Evolutionary conservation across 1,284 basidiomycete species (phyloP).

Genomic region (Marasmius oreades): DNA sequence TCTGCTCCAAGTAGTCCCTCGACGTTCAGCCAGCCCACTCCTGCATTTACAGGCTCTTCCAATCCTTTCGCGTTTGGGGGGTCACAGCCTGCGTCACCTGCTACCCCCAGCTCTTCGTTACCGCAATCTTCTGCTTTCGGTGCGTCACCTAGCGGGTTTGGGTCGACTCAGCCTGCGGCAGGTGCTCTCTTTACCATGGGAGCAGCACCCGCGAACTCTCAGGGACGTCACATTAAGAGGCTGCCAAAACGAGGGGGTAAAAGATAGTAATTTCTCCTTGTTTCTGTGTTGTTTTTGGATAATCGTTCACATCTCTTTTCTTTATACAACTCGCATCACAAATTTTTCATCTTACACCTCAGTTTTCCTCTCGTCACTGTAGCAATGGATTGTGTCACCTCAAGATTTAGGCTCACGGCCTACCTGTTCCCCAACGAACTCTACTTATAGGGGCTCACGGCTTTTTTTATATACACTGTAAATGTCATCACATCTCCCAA

Average conservation of each 20-base stretch:
- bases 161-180: constrained; percentile 24
- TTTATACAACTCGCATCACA: neutral
- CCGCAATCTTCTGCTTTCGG: constrained; percentile 23
- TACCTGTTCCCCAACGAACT: constrained; percentile 1
- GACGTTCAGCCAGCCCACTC: constrained; percentile 39
- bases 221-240: constrained; percentile 47
- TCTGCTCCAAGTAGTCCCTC: constrained; percentile 59
- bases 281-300: constrained; percentile 7
- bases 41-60: constrained; percentile 38
- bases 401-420: constrained; percentile 9
- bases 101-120: constrained; percentile 31
- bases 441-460: constrained; percentile 23
- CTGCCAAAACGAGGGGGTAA: constrained; percentile 45
- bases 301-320: constrained; percentile 1
- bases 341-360: neutral
- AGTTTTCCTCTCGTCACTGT: neutral
- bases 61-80: constrained; percentile 13
- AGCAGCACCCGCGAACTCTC: constrained; percentile 33
- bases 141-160: constrained; percentile 29
- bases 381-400: neutral
- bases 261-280: constrained; percentile 24
- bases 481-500: neutral
- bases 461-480: constrained; percentile 14
- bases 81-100: constrained; percentile 56
- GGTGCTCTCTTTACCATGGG: constrained; percentile 56